A percentile compares a stretch with the other conserved stretches of the same genome.
phyloP scores from a whole-genome alignment of 2,329 filamentous ascomycete genomes.

The Aschersonia sp. region DNA sequence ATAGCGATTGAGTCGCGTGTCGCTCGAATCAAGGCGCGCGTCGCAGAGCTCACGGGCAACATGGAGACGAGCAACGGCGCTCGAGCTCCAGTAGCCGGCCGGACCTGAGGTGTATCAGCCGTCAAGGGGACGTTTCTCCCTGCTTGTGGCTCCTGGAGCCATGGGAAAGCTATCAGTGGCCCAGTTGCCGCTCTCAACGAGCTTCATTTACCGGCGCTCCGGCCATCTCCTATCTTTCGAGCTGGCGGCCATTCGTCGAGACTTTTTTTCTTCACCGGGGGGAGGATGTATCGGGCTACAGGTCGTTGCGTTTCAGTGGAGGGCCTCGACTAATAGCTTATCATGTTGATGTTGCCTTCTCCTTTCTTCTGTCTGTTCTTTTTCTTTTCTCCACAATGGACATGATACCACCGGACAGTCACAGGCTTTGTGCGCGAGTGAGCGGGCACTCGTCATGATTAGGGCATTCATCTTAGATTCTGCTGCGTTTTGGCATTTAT shows the following conservation, averaged over 20 bases:
- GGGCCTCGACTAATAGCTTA: too few relatives aligned
- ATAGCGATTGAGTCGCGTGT: conserved; percentile 93
- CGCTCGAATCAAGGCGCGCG: conserved; percentile 91
- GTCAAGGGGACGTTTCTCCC: too few relatives aligned
- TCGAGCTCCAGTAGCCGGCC: conserved; percentile 8
- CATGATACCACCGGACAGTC: conserved; percentile 13
- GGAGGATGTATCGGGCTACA: too few relatives aligned
- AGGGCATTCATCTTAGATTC: conserved; percentile 3
- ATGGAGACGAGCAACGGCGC: conserved; percentile 44
- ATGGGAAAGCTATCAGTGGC: too few relatives aligned
- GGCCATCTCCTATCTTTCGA: background rate
- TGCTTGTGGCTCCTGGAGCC: too few relatives aligned
- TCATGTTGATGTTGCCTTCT: background rate
- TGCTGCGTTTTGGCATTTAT: conserved; percentile 7
- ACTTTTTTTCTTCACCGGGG: too few relatives aligned
- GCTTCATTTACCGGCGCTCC: conserved; percentile 4
- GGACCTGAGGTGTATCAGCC: conserved; percentile 7
- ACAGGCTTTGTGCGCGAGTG: conserved; percentile 2
- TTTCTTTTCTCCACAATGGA: conserved; percentile 3
- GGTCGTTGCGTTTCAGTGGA: too few relatives aligned
- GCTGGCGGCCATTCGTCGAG: too few relatives aligned
- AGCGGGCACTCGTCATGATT: conserved; percentile 2
- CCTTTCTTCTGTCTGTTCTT: conserved; percentile 1
- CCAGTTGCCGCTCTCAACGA: too few relatives aligned
- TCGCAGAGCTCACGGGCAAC: conserved; percentile 82